Evolutionary conservation across 148 eudicot species (phyloP).

Genomic region (Drosera capensis): DNA sequence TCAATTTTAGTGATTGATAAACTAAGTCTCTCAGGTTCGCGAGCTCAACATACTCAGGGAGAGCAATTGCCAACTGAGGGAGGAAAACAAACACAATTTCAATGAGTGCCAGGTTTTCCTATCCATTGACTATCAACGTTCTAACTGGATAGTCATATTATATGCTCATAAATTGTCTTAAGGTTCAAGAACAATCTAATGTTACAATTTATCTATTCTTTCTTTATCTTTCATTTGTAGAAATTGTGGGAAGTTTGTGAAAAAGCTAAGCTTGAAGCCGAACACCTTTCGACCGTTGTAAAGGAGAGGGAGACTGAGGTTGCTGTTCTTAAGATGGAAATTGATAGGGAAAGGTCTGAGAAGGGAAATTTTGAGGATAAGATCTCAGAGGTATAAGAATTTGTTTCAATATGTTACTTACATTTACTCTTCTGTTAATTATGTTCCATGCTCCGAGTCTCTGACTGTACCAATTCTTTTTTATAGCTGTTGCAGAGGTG

Average conservation of each 20-base stretch:
- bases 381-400: slow-evolving; percentile 38
- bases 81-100: slow-evolving; percentile 75
- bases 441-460: background rate
- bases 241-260: slow-evolving; percentile 56
- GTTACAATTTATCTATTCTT: background rate
- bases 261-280: slow-evolving; percentile 34
- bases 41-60: slow-evolving; percentile 89
- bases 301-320: slow-evolving; percentile 40
- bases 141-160: background rate
- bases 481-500: slow-evolving; percentile 41
- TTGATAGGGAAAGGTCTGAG: slow-evolving; percentile 35
- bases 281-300: slow-evolving; percentile 35
- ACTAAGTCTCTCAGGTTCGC: slow-evolving; percentile 19
- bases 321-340: slow-evolving; percentile 42
- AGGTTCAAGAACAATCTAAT: background rate
- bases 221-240: slow-evolving; percentile 11
- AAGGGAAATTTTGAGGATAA: slow-evolving; percentile 31
- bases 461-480: background rate
- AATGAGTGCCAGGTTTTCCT: slow-evolving; percentile 75
- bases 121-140: background rate
- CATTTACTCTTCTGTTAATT: background rate
- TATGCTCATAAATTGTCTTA: background rate
- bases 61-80: slow-evolving; percentile 84
- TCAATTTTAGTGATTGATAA: background rate
- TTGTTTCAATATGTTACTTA: background rate